phyloP scores from a whole-genome alignment of 2,329 filamentous ascomycete species.

The Cyphellophora europaea region DNA sequence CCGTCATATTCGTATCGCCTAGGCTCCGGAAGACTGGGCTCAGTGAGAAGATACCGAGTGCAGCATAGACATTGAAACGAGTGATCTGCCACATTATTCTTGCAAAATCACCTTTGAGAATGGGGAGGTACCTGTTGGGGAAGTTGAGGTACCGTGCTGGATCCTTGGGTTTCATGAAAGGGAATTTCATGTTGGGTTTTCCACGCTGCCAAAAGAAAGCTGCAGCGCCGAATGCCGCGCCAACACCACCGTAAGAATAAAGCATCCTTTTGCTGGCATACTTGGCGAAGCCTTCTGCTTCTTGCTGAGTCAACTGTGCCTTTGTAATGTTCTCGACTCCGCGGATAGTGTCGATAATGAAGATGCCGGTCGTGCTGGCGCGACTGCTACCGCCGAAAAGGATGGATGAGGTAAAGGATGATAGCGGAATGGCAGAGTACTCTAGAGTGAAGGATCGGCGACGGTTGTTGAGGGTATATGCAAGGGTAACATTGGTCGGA shows the following conservation, averaged over 20 bases:
- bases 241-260: conserved; percentile 8
- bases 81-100: conserved; percentile 16
- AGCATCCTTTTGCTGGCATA: conserved; percentile 9
- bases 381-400: conserved; percentile 12
- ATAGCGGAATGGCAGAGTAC: too few relatives aligned
- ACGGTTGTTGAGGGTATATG: conserved; percentile 14
- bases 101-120: conserved; percentile 12
- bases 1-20: conserved; percentile 7
- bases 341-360: conserved; percentile 14
- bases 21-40: conserved; percentile 10
- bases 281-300: conserved; percentile 16
- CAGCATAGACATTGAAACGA: conserved; percentile 11
- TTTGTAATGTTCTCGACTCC: conserved; percentile 11
- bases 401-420: conserved; percentile 10
- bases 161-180: conserved; percentile 15
- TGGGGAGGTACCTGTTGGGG: conserved; percentile 8
- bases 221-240: conserved; percentile 5
- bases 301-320: conserved; percentile 12
- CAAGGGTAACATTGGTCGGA: conserved; percentile 9
- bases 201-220: conserved; percentile 8
- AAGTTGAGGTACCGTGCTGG: conserved; percentile 15
- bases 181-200: conserved; percentile 17
- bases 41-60: conserved; percentile 7
- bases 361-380: conserved; percentile 7
- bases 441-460: conserved; percentile 11